phyloP scores from a whole-genome alignment of 148 eudicot genomes.

The Silene conica region DNA sequence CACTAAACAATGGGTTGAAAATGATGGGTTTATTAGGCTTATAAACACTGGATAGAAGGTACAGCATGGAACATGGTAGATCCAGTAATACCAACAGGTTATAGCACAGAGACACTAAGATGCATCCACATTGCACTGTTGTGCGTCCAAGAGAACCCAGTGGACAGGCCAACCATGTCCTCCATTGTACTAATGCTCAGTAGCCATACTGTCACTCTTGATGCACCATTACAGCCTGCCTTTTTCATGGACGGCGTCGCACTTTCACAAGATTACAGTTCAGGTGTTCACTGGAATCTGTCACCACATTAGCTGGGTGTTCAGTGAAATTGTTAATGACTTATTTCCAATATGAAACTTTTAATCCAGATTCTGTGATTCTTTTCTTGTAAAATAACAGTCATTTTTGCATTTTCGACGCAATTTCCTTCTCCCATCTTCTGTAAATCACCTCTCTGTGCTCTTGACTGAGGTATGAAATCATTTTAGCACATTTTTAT shows the following conservation, averaged over 20 bases:
- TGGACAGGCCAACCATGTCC: slow-evolving; percentile 44
- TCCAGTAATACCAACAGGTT: slow-evolving; percentile 11
- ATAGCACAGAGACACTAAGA: slow-evolving; percentile 31
- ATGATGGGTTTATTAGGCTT: slow-evolving; percentile 11
- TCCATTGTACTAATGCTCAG: slow-evolving; percentile 39
- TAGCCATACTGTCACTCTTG: slow-evolving; percentile 27
- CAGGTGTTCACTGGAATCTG: slow-evolving; percentile 8
- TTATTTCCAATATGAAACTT: too few relatives aligned
- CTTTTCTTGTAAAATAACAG: too few relatives aligned
- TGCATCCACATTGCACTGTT: slow-evolving; percentile 45
- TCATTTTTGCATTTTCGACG: too few relatives aligned
- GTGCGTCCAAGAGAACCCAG: slow-evolving; percentile 42
- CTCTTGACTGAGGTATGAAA: neutral
- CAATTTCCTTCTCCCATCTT: too few relatives aligned
- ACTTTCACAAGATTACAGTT: neutral
- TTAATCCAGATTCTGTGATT: too few relatives aligned
- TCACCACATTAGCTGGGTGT: neutral
- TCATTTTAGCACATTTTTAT: too few relatives aligned
- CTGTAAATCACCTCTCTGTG: too few relatives aligned
- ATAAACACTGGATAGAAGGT: slow-evolving; percentile 20
- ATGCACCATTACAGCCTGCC: slow-evolving; percentile 26
- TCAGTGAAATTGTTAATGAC: too few relatives aligned
- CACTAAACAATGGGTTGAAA: neutral
- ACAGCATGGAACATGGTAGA: slow-evolving; percentile 19
- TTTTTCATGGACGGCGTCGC: slow-evolving; percentile 8